phyloP scores from a whole-genome alignment of 495 filamentous ascomycete species.

The Penicillium roqueforti region DNA sequence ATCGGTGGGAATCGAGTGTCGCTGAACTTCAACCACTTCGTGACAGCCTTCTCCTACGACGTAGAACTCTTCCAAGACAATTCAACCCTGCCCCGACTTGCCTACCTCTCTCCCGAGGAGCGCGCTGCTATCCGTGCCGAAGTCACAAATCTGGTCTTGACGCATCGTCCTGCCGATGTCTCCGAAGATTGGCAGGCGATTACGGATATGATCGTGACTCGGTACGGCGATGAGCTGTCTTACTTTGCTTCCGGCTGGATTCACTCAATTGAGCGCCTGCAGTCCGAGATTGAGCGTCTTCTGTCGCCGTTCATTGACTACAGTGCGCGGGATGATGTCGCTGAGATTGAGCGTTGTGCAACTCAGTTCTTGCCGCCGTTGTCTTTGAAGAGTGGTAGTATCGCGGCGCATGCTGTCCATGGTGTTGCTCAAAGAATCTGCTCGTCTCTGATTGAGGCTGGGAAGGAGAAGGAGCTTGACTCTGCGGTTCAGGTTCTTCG shows the following conservation, averaged over 20 bases:
- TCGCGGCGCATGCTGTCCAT: constrained; percentile 41
- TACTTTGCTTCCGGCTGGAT: constrained; percentile 42
- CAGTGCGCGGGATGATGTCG: constrained; percentile 27
- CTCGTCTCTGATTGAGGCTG: constrained; percentile 41
- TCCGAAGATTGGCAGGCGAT: constrained; percentile 57
- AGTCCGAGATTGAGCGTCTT: constrained; percentile 42
- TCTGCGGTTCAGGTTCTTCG: constrained; percentile 29
- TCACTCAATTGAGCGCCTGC: constrained; percentile 29
- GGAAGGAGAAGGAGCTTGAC: constrained; percentile 22
- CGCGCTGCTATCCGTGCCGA: constrained; percentile 41
- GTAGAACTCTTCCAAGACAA: constrained; percentile 46
- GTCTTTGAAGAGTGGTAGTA: constrained; percentile 3
- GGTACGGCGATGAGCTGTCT: constrained; percentile 52
- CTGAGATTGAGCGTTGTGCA: constrained; percentile 47
- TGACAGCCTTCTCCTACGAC: constrained; percentile 53
- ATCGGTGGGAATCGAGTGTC: constrained; percentile 51
- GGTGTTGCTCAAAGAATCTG: constrained; percentile 49
- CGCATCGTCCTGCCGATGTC: constrained; percentile 14
- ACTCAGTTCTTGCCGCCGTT: constrained; percentile 41
- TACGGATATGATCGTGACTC: constrained; percentile 56
- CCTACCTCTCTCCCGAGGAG: constrained; percentile 29
- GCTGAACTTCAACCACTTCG: constrained; percentile 60
- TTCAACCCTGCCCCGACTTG: constrained; percentile 45
- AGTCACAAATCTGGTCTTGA: constrained; percentile 36
- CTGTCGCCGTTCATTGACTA: constrained; percentile 51